phyloP scores from a whole-genome alignment of 352 stramenopile genomes.

The Globisporangium heterothallicum region DNA sequence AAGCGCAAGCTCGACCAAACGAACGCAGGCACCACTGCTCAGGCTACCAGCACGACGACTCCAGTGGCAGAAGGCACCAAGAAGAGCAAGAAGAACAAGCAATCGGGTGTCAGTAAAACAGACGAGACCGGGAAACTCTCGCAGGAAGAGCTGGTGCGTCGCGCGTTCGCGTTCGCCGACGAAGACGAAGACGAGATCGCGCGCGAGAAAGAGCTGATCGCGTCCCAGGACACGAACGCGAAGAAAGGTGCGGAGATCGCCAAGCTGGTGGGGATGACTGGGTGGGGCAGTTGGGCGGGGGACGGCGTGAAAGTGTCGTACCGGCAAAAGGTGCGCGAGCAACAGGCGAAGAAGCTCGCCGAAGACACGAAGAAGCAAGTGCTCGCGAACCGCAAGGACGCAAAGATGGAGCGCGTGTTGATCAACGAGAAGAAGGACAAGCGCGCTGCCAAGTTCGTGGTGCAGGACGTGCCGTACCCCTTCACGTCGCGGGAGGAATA shows the following conservation, averaged over 20 bases:
- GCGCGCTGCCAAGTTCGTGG: conserved; percentile 78
- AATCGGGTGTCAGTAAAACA: conserved; percentile 14
- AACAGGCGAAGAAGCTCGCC: conserved; percentile 63
- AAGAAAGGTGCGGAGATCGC: conserved; percentile 78
- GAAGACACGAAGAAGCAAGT: conserved; percentile 68
- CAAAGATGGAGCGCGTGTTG: conserved; percentile 59
- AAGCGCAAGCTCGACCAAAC: conserved; percentile 34
- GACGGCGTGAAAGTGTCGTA: conserved; percentile 68
- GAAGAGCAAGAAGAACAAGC: conserved; percentile 35
- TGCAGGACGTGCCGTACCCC: conserved; percentile 94
- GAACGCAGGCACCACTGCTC: conserved; percentile 4
- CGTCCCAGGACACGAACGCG: conserved; percentile 49
- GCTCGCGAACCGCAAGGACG: conserved; percentile 65
- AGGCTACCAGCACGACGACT: conserved; percentile 8
- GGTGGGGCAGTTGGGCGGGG: conserved; percentile 90
- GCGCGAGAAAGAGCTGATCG: conserved; percentile 87
- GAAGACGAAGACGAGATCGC: conserved; percentile 92
- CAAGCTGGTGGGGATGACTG: conserved; percentile 78
- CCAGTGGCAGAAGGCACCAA: conserved; percentile 29
- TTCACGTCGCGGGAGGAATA: conserved; percentile 97
- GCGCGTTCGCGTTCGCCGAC: conserved; percentile 93
- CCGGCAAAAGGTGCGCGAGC: conserved; percentile 82
- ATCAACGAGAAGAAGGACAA: conserved; percentile 90
- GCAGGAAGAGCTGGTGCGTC: conserved; percentile 93
- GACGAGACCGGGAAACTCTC: conserved; percentile 22